Base-by-base conservation (phyloP, 768 basidiomycete genomes). In the Termitomyces sp. region DNA sequence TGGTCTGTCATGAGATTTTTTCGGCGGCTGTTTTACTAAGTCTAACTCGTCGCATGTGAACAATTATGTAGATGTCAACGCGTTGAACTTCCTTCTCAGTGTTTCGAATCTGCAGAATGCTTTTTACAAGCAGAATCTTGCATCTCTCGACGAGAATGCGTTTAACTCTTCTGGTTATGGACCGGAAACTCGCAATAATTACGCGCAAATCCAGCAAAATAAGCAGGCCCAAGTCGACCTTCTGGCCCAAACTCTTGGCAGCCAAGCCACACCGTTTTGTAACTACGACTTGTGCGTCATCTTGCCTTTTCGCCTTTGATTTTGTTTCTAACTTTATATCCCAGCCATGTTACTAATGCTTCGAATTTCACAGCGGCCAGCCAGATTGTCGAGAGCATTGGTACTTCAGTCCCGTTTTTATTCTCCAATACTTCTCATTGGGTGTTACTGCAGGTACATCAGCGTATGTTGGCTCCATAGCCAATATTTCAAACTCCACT, bases 401-500 rank as follows among this genome's bases (percentile, higher is more conserved):
- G 64, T 61, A 36, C 50, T 30, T 53, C 12, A 20, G 9, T 20
- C 26, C 18, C 30, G 0, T 13, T 1, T 13, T 28, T 14, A n/a
- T 24, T 18, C 7, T n/a, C 10, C n/a, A 8, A 13, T 8, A 32
- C 22, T 14, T 0, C 26, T 47, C 6, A 32, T 44, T 9, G 13
- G 9, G 1, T 9, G 3, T 47, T 24, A 10, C 4, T 43, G 14
- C 26, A 61, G 74, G 75, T 54, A 72, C 72, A 12, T 73, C 77
- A 12, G 79, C 80, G 26, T 83, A 83, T 68, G 68, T 77, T 22
- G 81, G 80, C 33, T 76, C 79, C n/a, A 73, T 76, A 2, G 66
- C 67, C 42, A 69, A 66, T 55, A 70, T 83, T 58, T 61, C 68
- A 24, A 69, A 73, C 59, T 65, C 71, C 54, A 72, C 67, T 20